Conservation (phyloP, 2,329 filamentous ascomycete genomes). For the Hymenoscyphus fructigenus region DNA sequence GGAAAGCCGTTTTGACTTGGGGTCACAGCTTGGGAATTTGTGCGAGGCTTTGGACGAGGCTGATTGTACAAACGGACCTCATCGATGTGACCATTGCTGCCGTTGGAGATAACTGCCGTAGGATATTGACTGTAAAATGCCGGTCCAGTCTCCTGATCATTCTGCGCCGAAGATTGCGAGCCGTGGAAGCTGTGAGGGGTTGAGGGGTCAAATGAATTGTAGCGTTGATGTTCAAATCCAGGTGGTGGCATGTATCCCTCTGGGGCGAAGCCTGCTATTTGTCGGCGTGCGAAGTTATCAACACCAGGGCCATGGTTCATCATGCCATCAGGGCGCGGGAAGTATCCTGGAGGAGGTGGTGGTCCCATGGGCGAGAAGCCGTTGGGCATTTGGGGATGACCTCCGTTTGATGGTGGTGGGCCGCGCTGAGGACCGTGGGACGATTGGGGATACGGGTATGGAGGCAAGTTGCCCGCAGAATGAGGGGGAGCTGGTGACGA, state of each 20-base stretch:
- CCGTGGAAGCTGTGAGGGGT: conserved; percentile 62
- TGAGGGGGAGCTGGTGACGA: conserved; percentile 57
- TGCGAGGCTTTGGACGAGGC: conserved; percentile 24
- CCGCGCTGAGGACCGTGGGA: conserved; percentile 17
- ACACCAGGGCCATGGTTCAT: conserved; percentile 21
- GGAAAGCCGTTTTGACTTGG: conserved; percentile 20
- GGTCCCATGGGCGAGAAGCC: conserved; percentile 32
- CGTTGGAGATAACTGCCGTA: conserved; percentile 42
- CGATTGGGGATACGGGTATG: conserved; percentile 31
- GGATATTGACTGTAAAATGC: conserved; percentile 41
- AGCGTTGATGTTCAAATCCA: conserved; percentile 25
- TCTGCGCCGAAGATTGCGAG: conserved; percentile 55
- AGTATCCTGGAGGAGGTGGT: conserved; percentile 28
- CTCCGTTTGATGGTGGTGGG: conserved; percentile 28
- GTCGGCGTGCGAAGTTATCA: conserved; percentile 30
- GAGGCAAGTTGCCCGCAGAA: conserved; percentile 45
- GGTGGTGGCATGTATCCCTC: conserved; percentile 37
- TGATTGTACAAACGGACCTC: conserved; percentile 33
- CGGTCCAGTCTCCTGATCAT: conserved; percentile 41
- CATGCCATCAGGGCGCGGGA: conserved; percentile 28
- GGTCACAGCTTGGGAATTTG: conserved; percentile 20
- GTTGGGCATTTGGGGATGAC: conserved; percentile 26
- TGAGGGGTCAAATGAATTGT: conserved; percentile 47
- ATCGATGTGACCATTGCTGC: conserved; percentile 38
- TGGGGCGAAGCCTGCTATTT: conserved; percentile 34